Conservation (phyloP, 148 eudicot genomes). For the Selenicereus undatus region DNA sequence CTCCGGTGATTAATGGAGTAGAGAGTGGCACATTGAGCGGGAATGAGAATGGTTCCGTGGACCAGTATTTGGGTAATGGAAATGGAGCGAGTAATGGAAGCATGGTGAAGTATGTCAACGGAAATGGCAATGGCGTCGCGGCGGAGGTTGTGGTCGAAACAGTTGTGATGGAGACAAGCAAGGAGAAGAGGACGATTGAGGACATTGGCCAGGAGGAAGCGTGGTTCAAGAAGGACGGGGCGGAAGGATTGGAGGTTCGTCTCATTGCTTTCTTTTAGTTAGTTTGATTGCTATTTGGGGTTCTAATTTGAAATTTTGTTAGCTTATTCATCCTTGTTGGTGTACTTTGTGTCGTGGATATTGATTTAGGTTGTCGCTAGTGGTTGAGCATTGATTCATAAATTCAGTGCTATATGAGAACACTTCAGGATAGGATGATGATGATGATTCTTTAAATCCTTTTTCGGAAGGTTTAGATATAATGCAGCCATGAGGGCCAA, state of each 20-base stretch:
- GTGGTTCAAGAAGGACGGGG: slow-evolving; percentile 66
- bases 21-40: slow-evolving; percentile 29
- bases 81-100: slow-evolving; percentile 44
- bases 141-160: slow-evolving; percentile 12
- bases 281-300: not conserved
- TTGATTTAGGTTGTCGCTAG: not conserved
- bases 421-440: not conserved
- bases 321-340: not conserved
- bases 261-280: not conserved
- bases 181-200: slow-evolving; percentile 64
- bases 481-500: not conserved
- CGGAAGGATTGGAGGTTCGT: slow-evolving; percentile 59
- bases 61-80: slow-evolving; percentile 11
- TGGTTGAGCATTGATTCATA: not conserved
- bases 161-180: slow-evolving; percentile 22
- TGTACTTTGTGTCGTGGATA: not conserved
- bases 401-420: not conserved
- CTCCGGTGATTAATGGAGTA: slow-evolving; percentile 37
- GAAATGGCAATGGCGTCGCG: slow-evolving; percentile 36
- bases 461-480: not conserved
- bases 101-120: slow-evolving; percentile 50
- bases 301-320: not conserved
- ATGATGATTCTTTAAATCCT: not conserved
- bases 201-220: slow-evolving; percentile 99
- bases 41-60: slow-evolving; percentile 33